phyloP scores from a whole-genome alignment of 2,329 filamentous ascomycete species.

The Fusarium sp. region DNA sequence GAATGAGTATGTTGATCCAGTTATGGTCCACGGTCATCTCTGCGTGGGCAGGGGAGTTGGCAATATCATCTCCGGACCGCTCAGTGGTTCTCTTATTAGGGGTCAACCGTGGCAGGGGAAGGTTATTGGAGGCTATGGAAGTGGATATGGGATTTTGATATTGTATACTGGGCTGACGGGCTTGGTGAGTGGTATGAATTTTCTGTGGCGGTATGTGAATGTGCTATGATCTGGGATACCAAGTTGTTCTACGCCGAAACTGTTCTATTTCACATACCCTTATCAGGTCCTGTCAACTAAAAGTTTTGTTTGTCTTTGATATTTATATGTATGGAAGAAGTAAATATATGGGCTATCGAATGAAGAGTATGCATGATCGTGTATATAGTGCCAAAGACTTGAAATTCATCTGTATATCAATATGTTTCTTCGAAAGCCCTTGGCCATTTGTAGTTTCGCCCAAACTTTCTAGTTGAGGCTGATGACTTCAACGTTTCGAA shows the following conservation, averaged over 20 bases:
- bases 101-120: slow-evolving; percentile 56
- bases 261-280: not conserved
- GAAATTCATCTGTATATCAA: not conserved
- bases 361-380: not conserved
- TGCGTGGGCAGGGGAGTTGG: slow-evolving; percentile 68
- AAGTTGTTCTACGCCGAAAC: no score
- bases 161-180: slow-evolving; percentile 62
- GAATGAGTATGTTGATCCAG: slow-evolving; percentile 49
- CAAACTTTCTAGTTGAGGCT: slow-evolving; percentile 22
- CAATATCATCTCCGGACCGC: slow-evolving; percentile 65
- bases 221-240: slow-evolving; percentile 3
- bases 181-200: slow-evolving; percentile 31
- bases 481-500: slow-evolving; percentile 31
- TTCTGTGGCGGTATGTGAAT: slow-evolving; percentile 31
- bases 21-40: slow-evolving; percentile 66
- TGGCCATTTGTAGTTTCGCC: not conserved
- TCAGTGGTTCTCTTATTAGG: slow-evolving; percentile 62
- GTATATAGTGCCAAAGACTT: not conserved
- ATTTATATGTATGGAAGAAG: not conserved
- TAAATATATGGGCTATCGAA: accelerated
- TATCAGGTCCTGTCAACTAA: not conserved
- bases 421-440: not conserved
- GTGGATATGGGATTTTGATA: slow-evolving; percentile 64
- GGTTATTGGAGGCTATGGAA: slow-evolving; percentile 59
- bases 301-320: not conserved